Conservation (phyloP, 2,329 filamentous ascomycete species). For the Exserohilum turcica region DNA sequence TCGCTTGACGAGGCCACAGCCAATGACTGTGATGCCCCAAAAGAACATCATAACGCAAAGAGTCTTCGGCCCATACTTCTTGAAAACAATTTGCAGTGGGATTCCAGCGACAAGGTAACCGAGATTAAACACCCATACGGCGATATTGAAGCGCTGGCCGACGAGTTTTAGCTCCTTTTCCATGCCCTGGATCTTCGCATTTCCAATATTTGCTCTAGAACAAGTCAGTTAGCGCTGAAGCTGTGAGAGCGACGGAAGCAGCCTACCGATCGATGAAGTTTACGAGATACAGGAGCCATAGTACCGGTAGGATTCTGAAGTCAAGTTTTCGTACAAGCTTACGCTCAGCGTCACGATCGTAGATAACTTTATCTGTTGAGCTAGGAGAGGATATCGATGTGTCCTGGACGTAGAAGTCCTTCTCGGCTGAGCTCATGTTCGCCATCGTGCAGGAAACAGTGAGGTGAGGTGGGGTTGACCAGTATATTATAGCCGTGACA, state of each 20-base stretch:
- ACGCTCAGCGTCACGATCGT: slow-evolving; percentile 34
- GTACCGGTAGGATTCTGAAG: slow-evolving; percentile 35
- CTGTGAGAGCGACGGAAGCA: neutral
- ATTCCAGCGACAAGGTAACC: slow-evolving; percentile 46
- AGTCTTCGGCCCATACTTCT: slow-evolving; percentile 41
- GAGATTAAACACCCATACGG: slow-evolving; percentile 47
- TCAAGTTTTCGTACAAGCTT: slow-evolving; percentile 40
- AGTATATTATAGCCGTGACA: neutral
- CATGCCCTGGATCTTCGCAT: slow-evolving; percentile 46
- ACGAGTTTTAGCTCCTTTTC: slow-evolving; percentile 42
- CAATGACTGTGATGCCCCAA: slow-evolving; percentile 44
- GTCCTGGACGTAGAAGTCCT: slow-evolving; percentile 12
- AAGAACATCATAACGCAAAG: slow-evolving; percentile 43
- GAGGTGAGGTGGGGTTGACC: neutral
- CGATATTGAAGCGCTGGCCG: slow-evolving; percentile 47
- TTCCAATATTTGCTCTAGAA: slow-evolving; percentile 36
- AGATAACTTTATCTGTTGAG: slow-evolving; percentile 13
- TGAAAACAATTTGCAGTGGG: slow-evolving; percentile 42
- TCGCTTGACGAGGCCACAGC: slow-evolving; percentile 35
- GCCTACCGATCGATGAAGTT: slow-evolving; percentile 41
- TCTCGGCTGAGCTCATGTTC: slow-evolving; percentile 14
- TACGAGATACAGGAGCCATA: slow-evolving; percentile 43
- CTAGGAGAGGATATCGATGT: slow-evolving; percentile 10
- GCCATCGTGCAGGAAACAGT: neutral
- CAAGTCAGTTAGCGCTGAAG: neutral